Percentiles rank a stretch among this genome's conserved stretches.
These are phyloP conservation scores for Zopfia rhizophila DNA, from an alignment of 2,329 filamentous ascomycete species.

Conservation along the genomic window DNA sequence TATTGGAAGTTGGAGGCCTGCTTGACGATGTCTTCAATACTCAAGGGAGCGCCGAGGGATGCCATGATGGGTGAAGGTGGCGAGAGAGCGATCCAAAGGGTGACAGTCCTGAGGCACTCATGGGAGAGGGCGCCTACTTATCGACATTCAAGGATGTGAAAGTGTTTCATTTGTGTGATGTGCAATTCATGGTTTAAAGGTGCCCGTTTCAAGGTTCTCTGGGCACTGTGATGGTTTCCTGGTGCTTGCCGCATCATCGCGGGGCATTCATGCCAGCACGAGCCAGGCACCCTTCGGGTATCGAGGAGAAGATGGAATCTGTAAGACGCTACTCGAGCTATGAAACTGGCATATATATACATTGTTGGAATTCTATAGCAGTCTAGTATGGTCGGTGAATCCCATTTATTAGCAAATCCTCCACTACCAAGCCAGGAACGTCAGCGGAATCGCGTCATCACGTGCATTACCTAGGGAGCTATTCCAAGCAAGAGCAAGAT, in stretches of 20 bases:
- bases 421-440: slow-evolving; percentile 4
- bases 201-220: slow-evolving; percentile 22
- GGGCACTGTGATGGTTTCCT: slow-evolving; percentile 36
- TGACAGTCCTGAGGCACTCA: neutral
- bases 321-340: no score
- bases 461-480: no score
- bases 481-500: neutral
- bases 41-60: slow-evolving; percentile 65
- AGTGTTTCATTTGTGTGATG: slow-evolving; percentile 43
- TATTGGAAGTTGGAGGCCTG: slow-evolving; percentile 85
- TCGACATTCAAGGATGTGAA: slow-evolving; percentile 29
- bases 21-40: slow-evolving; percentile 78
- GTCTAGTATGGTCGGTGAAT: no score
- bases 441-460: slow-evolving; percentile 9
- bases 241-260: slow-evolving; percentile 30
- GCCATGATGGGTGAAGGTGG: slow-evolving; percentile 34
- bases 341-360: no score
- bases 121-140: slow-evolving; percentile 27
- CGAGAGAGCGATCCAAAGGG: slow-evolving; percentile 18
- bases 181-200: slow-evolving; percentile 21
- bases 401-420: no score
- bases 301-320: no score
- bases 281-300: slow-evolving; percentile 20
- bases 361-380: no score
- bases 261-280: slow-evolving; percentile 40